Conservation (phyloP, 139 green algal genomes). For the Helicosporidium sp. region DNA sequence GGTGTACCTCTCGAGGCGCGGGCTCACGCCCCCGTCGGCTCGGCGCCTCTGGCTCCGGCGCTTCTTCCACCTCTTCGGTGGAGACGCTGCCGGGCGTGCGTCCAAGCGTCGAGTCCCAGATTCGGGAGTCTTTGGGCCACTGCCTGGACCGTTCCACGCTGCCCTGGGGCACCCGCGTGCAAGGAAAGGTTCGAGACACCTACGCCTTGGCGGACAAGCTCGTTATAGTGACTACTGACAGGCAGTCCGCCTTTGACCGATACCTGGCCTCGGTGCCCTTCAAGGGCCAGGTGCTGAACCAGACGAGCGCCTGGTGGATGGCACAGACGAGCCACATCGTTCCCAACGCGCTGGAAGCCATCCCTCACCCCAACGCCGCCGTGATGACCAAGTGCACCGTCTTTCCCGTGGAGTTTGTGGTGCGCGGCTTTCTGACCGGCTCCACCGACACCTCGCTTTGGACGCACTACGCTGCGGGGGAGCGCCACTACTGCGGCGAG, state of each 20-base stretch:
- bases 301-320: constrained; percentile 93
- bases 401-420: constrained; percentile 96
- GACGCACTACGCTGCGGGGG: constrained; percentile 82
- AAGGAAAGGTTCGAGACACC: constrained; percentile 91
- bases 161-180: no score
- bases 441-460: constrained; percentile 90
- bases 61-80: no score
- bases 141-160: no score
- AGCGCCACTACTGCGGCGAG: constrained; percentile 87
- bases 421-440: constrained; percentile 87
- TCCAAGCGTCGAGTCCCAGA: constrained; percentile 41
- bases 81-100: constrained; percentile 10
- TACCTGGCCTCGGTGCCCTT: constrained; percentile 78
- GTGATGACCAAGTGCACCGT: constrained; percentile 84
- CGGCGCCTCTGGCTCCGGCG: no score
- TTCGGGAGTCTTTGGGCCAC: constrained; percentile 25
- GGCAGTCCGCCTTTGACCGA: constrained; percentile 89
- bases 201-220: constrained; percentile 78
- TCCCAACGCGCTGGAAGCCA: constrained; percentile 42
- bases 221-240: constrained; percentile 87
- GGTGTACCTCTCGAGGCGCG: no score
- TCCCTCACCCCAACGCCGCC: constrained; percentile 79
- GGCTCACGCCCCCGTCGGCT: no score
- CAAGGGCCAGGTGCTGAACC: constrained; percentile 91
- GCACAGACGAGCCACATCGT: constrained; percentile 67